Evolutionary conservation across 192 early-diverging fungal species (phyloP), one percentile per base, ranked within the genome.

Genomic region (Pecoramyces ruminantium): DNA sequence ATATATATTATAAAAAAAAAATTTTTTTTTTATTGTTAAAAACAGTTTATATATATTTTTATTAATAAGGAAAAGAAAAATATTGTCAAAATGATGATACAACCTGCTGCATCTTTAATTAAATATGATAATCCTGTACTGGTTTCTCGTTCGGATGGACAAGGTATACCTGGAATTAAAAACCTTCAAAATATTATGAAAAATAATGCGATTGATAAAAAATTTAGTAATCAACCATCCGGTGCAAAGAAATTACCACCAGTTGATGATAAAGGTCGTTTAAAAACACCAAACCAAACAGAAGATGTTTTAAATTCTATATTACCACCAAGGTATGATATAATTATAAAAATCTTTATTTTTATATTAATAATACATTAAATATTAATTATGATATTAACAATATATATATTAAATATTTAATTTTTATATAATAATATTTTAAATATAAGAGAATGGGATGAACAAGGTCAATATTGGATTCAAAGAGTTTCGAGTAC

Each of bases 281-380:
- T 86, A 25, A 91, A 90, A 80, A 89, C 90, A 0, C 89, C 90
- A 29, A 89, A 83, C 11, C 88, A 91, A 84, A 91, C 90, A 8
- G 90, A 91, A 77, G 90, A 91, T 79, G 89, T 91, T 79, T 79
- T 91, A 58, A 91, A 90, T 82, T 89, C 88, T 13, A 91, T 91
- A 77, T 79, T 91, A 29, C 90, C 90, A 21, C 90, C 90, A 29
- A 81, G 89, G 89, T 90, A 25, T 29, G 14, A 15, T 30, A 77
- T 77, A 29, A 2, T 13, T 25, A 34, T n/a, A 79, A 79, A n/a
- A n/a, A n/a, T n/a, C n/a, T n/a, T n/a, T n/a, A n/a, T n/a, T n/a
- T n/a, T n/a, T n/a, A n/a, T n/a, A n/a, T n/a, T n/a, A n/a, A n/a
- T n/a, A n/a, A n/a, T n/a, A n/a, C n/a, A n/a, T n/a, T n/a, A n/a